Evolutionary conservation across 345 rosid genomes (phyloP).

Genomic region (Excoecaria agallocha): DNA sequence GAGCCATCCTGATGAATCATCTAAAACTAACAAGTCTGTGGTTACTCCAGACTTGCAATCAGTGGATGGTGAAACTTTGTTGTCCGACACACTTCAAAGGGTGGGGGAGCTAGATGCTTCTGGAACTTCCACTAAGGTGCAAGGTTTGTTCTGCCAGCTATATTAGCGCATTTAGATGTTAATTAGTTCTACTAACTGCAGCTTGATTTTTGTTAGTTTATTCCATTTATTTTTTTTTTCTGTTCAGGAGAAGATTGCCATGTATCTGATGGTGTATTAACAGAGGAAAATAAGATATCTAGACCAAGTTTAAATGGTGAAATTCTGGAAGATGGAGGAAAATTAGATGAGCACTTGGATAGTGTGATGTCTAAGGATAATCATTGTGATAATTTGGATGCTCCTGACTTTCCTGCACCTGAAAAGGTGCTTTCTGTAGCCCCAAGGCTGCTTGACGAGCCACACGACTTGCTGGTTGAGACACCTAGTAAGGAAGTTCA

Average conservation of each 20-base stretch:
- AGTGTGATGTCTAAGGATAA: conserved; percentile 32
- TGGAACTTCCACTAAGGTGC: conserved; percentile 36
- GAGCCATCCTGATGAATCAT: conserved; percentile 17
- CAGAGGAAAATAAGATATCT: conserved; percentile 41
- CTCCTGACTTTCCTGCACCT: conserved; percentile 61
- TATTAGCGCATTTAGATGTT: conserved; percentile 10
- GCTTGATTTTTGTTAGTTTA: neutral
- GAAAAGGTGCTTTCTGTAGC: conserved; percentile 72
- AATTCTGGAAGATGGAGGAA: conserved; percentile 28
- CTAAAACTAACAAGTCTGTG: conserved; percentile 15
- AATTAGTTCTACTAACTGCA: conserved; percentile 3
- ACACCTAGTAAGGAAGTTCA: conserved; percentile 59
- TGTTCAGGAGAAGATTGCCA: conserved; percentile 38
- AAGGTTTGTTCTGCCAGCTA: conserved; percentile 44
- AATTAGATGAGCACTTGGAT: conserved; percentile 37
- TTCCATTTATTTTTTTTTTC: neutral
- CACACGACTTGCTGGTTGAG: conserved; percentile 47
- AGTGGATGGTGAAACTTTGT: conserved; percentile 21
- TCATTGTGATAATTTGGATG: conserved; percentile 39
- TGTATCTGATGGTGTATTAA: conserved; percentile 21
- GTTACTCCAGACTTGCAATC: conserved; percentile 17
- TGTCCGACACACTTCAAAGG: conserved; percentile 19
- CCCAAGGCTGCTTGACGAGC: conserved; percentile 41
- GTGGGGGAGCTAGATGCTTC: conserved; percentile 22
- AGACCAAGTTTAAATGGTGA: conserved; percentile 42